Evolutionary conservation across 192 early-diverging fungal species (phyloP).

Genomic region (Physocladia obscura): DNA sequence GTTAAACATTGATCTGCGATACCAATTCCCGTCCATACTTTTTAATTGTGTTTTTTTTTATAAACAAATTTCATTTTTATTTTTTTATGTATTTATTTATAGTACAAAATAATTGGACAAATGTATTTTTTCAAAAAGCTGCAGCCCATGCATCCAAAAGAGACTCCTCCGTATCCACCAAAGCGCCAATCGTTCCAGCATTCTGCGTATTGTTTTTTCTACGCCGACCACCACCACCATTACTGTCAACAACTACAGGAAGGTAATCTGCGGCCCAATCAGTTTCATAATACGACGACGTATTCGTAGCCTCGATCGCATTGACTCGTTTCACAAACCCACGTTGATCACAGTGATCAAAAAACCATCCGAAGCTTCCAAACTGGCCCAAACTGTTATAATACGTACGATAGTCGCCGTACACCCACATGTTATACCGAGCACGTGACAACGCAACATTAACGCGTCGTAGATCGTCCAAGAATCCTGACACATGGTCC

Average conservation of each 20-base stretch:
- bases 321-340: slow-evolving; percentile 14
- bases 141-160: slow-evolving; percentile 23
- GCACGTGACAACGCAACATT: slow-evolving; percentile 16
- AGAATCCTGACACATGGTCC: slow-evolving; percentile 13
- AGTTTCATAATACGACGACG: neutral
- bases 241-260: neutral
- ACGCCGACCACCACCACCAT: neutral
- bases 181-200: neutral
- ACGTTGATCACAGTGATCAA: neutral
- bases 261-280: too few species aligned
- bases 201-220: neutral
- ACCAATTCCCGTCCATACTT: neutral
- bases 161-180: neutral
- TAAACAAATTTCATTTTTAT: neutral
- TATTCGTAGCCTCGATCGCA: neutral
- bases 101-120: neutral
- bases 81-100: neutral
- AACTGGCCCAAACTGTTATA: slow-evolving; percentile 17
- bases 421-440: slow-evolving; percentile 14
- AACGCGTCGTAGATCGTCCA: slow-evolving; percentile 17
- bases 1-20: neutral
- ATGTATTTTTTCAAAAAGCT: neutral
- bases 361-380: slow-evolving; percentile 27
- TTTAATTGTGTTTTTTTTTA: neutral
- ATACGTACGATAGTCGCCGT: slow-evolving; percentile 11